A percentile compares a stretch with the other conserved stretches of the same genome.
phyloP scores from a whole-genome alignment of 495 filamentous ascomycete species.

The Aspergillus egyptiacus region DNA sequence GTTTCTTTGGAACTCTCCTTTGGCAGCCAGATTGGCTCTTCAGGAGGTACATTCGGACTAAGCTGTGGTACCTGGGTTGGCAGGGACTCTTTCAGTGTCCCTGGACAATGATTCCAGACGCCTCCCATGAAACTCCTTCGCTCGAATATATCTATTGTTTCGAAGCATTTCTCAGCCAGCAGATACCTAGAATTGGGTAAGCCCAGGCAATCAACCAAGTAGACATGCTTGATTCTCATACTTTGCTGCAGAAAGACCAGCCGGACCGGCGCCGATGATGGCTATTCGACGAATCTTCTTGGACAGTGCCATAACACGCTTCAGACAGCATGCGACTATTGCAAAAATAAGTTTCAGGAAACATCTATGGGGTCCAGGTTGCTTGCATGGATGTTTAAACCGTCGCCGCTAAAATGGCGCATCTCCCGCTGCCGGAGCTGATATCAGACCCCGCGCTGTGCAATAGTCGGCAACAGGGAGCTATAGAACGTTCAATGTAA shows the following conservation, averaged over 20 bases:
- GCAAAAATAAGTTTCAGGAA: neutral
- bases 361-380: no score
- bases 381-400: neutral
- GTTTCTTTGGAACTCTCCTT: slow-evolving; percentile 17
- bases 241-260: slow-evolving; percentile 40
- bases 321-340: neutral
- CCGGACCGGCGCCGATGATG: slow-evolving; percentile 43
- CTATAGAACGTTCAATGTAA: neutral
- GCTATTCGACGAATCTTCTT: slow-evolving; percentile 33
- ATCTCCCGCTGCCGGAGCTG: neutral
- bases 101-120: slow-evolving; percentile 64
- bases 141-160: slow-evolving; percentile 71
- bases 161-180: slow-evolving; percentile 63
- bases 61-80: slow-evolving; percentile 36
- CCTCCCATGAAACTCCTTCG: slow-evolving; percentile 71
- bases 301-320: slow-evolving; percentile 22
- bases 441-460: neutral
- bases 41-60: slow-evolving; percentile 33
- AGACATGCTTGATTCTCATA: slow-evolving; percentile 17
- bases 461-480: neutral
- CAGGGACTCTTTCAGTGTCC: slow-evolving; percentile 22
- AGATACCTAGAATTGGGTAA: slow-evolving; percentile 53
- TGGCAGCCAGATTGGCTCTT: slow-evolving; percentile 40
- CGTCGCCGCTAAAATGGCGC: neutral
- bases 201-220: neutral